A percentile compares a stretch with the other conserved stretches of the same genome.
Evolutionary conservation across 306 rosid species (phyloP).

Genomic region (Dalbergia cochinchinensis): DNA sequence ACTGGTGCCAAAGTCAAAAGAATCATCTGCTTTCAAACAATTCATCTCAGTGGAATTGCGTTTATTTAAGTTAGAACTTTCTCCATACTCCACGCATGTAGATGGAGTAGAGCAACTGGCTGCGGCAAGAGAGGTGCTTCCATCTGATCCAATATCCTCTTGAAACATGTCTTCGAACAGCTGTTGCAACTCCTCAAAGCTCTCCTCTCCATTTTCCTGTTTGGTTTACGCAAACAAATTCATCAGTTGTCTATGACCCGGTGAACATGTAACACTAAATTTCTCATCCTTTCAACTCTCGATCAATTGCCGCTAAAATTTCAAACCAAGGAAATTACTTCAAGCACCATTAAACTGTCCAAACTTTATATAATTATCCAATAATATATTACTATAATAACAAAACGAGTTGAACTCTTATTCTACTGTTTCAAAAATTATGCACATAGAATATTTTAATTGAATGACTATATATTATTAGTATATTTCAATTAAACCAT

Average conservation of each 20-base stretch:
- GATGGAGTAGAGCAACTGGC: conserved; percentile 57
- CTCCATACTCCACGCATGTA: conserved; percentile 49
- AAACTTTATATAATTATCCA: no score
- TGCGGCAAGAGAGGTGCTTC: conserved; percentile 43
- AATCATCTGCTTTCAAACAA: conserved; percentile 48
- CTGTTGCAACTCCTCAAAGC: conserved; percentile 84
- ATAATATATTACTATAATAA: no score
- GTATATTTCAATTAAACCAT: no score
- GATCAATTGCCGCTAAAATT: neutral
- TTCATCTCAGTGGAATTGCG: conserved; percentile 69
- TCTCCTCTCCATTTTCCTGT: conserved; percentile 83
- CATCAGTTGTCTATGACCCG: neutral
- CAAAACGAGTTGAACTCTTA: no score
- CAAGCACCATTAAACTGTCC: neutral
- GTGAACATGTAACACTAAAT: neutral
- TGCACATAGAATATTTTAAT: no score
- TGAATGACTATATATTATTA: no score
- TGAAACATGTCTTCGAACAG: conserved; percentile 85
- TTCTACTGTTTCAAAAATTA: no score
- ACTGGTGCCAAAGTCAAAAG: conserved; percentile 51
- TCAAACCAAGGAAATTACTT: neutral
- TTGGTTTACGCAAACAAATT: neutral
- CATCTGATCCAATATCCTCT: conserved; percentile 55
- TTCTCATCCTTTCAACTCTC: neutral
- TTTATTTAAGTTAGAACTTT: conserved; percentile 64